Conservation (phyloP, 352 stramenopile genomes). For the Sclerospora graminicola region DNA sequence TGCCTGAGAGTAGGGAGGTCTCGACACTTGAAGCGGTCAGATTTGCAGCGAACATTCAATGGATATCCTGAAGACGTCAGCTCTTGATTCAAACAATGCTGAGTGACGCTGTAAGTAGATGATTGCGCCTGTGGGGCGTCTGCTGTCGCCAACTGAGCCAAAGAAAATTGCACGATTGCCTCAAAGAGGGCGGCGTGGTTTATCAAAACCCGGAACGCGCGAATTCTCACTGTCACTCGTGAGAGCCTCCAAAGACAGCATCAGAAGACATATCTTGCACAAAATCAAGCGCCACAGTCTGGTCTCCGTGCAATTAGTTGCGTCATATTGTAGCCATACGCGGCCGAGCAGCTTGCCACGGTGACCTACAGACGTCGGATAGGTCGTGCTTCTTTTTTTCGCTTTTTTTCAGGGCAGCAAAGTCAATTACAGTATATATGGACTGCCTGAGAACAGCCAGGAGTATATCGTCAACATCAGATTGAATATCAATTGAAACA, state of each 20-base stretch:
- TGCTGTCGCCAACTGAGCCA: slow-evolving; percentile 59
- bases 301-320: slow-evolving; percentile 43
- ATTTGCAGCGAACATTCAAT: slow-evolving; percentile 75
- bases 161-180: too few relatives aligned
- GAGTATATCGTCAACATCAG: too few relatives aligned
- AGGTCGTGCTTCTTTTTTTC: too few relatives aligned
- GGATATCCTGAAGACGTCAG: slow-evolving; percentile 83
- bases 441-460: too few relatives aligned
- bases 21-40: slow-evolving; percentile 78
- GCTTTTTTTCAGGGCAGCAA: too few relatives aligned
- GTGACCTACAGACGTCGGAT: slow-evolving; percentile 19
- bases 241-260: slow-evolving; percentile 69
- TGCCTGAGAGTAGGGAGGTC: slow-evolving; percentile 70
- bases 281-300: too few relatives aligned
- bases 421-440: too few relatives aligned
- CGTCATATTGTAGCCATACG: slow-evolving; percentile 40
- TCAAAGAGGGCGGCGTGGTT: slow-evolving; percentile 62
- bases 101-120: slow-evolving; percentile 82
- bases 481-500: too few relatives aligned
- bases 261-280: too few relatives aligned
- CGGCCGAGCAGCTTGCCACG: slow-evolving; percentile 1
- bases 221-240: slow-evolving; percentile 78
- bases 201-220: slow-evolving; percentile 72
- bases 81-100: slow-evolving; percentile 76
- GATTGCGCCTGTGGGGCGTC: slow-evolving; percentile 71